A percentile compares a stretch with the other conserved stretches of the same genome.
Conservation (phyloP, 73 alveolate species). For the Tetrahymena malaccensis region DNA sequence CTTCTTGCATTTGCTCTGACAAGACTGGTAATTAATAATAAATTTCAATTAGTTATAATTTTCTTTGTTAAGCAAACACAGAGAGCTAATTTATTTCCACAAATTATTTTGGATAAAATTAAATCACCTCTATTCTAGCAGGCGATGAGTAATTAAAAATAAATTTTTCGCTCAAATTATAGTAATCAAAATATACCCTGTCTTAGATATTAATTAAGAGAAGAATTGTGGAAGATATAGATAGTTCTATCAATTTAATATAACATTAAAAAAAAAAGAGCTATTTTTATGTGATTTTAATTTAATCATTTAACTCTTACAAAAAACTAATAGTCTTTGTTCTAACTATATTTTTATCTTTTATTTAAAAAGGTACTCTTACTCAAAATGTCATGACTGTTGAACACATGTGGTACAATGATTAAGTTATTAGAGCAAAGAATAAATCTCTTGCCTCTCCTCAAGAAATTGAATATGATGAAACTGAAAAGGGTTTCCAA, state of each 20-base stretch:
- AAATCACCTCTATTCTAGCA: constrained; percentile 35
- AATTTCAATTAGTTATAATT: not conserved
- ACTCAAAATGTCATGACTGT: constrained; percentile 80
- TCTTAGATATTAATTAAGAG: not conserved
- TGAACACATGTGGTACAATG: constrained; percentile 78
- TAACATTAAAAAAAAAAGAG: not conserved
- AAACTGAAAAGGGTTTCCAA: constrained; percentile 31
- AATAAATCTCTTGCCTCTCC: constrained; percentile 58
- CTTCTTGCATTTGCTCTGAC: constrained; percentile 93
- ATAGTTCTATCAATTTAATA: not conserved
- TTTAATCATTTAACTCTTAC: not conserved
- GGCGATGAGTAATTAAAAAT: not conserved
- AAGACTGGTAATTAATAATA: constrained; percentile 91
- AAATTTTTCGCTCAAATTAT: not conserved
- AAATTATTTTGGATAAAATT: constrained; percentile 58
- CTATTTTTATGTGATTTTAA: too few species aligned
- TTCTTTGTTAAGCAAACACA: not conserved
- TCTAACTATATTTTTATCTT: not conserved
- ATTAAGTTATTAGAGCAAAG: constrained; percentile 71
- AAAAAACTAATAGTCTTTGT: not conserved
- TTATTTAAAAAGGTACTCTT: constrained; percentile 33
- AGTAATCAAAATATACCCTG: not conserved
- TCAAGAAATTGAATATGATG: constrained; percentile 44
- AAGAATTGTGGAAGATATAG: not conserved
- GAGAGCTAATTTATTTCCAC: not conserved